phyloP scores from a whole-genome alignment of 164 flowering plant genomes.

The Amborella trichopoda region DNA sequence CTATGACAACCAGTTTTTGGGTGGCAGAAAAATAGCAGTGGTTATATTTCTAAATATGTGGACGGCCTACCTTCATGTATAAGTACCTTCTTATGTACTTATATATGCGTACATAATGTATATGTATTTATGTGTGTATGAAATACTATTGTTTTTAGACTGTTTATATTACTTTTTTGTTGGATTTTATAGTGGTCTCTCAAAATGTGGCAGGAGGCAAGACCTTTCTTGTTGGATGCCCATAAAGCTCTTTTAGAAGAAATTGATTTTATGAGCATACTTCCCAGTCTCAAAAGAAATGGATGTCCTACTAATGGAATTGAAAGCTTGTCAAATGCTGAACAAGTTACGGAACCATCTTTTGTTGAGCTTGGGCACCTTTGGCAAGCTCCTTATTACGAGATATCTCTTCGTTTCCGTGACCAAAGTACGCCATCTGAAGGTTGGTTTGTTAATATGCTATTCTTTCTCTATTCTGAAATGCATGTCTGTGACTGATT shows the following conservation, averaged over 20 bases:
- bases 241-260: slow-evolving; percentile 43
- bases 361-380: slow-evolving; percentile 55
- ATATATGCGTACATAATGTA: background rate
- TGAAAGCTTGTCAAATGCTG: slow-evolving; percentile 1
- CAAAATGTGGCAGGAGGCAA: slow-evolving; percentile 36
- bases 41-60: background rate
- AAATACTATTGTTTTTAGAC: background rate
- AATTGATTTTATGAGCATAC: slow-evolving; percentile 23
- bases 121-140: background rate
- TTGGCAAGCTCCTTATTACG: slow-evolving; percentile 84
- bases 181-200: background rate
- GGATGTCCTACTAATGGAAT: slow-evolving; percentile 6
- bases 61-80: background rate
- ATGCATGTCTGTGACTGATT: background rate
- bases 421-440: slow-evolving; percentile 5
- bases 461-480: too few relatives aligned
- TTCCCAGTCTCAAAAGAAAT: slow-evolving; percentile 28
- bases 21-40: background rate
- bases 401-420: slow-evolving; percentile 35
- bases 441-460: slow-evolving; percentile 27
- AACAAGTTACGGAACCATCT: slow-evolving; percentile 14
- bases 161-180: background rate
- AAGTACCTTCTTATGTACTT: background rate
- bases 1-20: too few relatives aligned
- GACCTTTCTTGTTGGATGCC: slow-evolving; percentile 48